Base-by-base conservation (phyloP, 768 basidiomycete species). In the Favolaschia claudopus region DNA sequence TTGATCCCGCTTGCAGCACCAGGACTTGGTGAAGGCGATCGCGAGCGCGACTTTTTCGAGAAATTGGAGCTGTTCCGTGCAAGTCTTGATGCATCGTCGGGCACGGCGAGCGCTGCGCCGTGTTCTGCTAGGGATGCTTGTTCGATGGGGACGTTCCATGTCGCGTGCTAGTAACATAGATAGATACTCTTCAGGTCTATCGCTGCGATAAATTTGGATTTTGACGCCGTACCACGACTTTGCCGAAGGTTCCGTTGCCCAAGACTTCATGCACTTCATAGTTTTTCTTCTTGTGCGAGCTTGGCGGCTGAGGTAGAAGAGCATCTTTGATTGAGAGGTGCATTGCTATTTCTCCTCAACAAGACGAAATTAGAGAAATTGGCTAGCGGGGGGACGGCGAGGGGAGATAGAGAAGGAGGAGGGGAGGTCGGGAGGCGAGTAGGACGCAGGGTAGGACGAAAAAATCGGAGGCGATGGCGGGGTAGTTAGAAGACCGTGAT, bases 161-260 rank as follows among this genome's bases (percentile, higher is more conserved):
- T 91, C 33, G 91, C 89, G 71, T 77, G 79, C 91, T 92, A 36
- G 8, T 62, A 53, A 40, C 33, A 55, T 34, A 31, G 55, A n/a
- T 12, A 47, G 36, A 39, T 34, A 20, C 36, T 39, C 7, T 14
- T 25, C 52, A 24, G 20, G 39, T 15, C 20, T 7, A 15, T 33
- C 27, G 37, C 22, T 31, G 36, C n/a, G 34, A 12, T 62, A 12
- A 25, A 31, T 14, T 48, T 29, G 39, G 39, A 62, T 31, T 46
- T 27, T 31, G 43, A 39, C 10, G 34, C 70, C 70, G 51, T 67
- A 92, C 90, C 72, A 94, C 82, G 44, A 98, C 96, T 71, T 93
- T 93, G 24, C 95, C 95, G 74, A 96, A 97, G 0, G 93, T 88
- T 4, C 95, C 95, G 14, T 82, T 82, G 5, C 95, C 95, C 5